These are phyloP conservation scores for Rhodotorula paludigena DNA, from an alignment of 768 basidiomycete species.

Conservation along the genomic window DNA sequence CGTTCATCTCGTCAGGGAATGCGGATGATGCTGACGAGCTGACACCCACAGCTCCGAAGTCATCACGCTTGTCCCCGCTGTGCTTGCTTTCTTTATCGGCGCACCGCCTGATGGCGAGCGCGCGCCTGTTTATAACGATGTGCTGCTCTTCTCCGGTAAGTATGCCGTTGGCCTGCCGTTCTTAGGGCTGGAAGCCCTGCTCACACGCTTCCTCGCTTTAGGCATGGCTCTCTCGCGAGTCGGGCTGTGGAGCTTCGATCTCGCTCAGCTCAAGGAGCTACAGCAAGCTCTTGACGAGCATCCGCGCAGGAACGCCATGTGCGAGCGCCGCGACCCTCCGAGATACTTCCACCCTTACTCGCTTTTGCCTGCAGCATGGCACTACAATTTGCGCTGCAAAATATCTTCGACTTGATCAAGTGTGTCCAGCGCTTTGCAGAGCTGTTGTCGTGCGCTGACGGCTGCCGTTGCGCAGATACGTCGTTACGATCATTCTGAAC, in stretches of 20 bases:
- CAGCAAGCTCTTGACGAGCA: conserved; percentile 52
- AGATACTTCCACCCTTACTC: too few species aligned
- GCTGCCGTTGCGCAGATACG: conserved; percentile 43
- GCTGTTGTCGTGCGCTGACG: neutral
- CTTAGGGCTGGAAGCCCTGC: too few species aligned
- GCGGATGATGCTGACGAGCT: neutral
- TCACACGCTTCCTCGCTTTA: neutral
- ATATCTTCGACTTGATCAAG: conserved; percentile 44
- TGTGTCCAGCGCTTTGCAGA: neutral
- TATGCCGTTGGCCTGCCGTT: neutral
- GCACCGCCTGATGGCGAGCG: conserved; percentile 20
- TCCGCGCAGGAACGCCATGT: conserved; percentile 52
- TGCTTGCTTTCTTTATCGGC: conserved; percentile 50
- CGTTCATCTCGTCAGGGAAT: too few species aligned
- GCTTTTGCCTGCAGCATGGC: conserved; percentile 36
- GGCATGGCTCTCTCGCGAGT: conserved; percentile 53
- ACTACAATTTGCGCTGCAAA: conserved; percentile 50
- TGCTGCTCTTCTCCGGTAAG: conserved; percentile 51
- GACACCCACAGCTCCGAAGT: conserved; percentile 49
- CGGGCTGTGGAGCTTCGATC: conserved; percentile 57
- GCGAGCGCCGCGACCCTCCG: too few species aligned
- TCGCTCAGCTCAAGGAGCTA: conserved; percentile 54
- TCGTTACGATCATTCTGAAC: conserved; percentile 48
- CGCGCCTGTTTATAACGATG: conserved; percentile 48
- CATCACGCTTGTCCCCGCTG: conserved; percentile 52